Percentiles rank a stretch among this genome's conserved stretches.
Conservation (phyloP, 805 yeast genomes). For the Blastobotrys americana region DNA sequence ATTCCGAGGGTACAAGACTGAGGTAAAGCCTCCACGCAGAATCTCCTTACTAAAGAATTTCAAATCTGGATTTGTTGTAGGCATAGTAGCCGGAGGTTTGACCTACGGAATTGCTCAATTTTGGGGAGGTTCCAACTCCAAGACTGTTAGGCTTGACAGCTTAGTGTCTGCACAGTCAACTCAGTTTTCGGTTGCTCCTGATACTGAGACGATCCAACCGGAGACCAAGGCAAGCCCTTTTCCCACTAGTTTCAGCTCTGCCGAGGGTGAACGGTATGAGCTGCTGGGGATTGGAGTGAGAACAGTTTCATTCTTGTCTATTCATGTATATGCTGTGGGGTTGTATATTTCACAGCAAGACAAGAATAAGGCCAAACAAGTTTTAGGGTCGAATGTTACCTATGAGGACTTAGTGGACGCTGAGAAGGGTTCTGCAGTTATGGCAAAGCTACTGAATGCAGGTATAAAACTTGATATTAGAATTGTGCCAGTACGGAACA, state of each 20-base stretch:
- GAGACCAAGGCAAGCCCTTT: constrained; percentile 32
- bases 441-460: constrained; percentile 50
- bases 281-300: constrained; percentile 77
- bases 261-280: constrained; percentile 36
- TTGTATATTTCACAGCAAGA: constrained; percentile 67
- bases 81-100: neutral
- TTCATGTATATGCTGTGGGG: constrained; percentile 85
- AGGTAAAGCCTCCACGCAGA: no score
- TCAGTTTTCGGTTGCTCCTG: neutral
- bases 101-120: neutral
- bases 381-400: constrained; percentile 15
- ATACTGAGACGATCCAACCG: constrained; percentile 23
- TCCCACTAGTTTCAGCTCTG: constrained; percentile 20
- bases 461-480: constrained; percentile 62
- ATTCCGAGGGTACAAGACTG: no score
- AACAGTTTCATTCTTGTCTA: constrained; percentile 69
- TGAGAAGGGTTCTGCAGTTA: constrained; percentile 43
- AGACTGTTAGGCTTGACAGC: neutral
- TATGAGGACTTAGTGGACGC: constrained; percentile 36
- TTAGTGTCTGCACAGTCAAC: neutral
- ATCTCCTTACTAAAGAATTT: no score
- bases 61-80: neutral
- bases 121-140: neutral
- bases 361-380: constrained; percentile 17
- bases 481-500: constrained; percentile 80